Percentiles rank a stretch among this genome's conserved stretches.
Evolutionary conservation across 805 yeast genomes (phyloP).

Genomic region (Komagataella kurtzmanii): DNA sequence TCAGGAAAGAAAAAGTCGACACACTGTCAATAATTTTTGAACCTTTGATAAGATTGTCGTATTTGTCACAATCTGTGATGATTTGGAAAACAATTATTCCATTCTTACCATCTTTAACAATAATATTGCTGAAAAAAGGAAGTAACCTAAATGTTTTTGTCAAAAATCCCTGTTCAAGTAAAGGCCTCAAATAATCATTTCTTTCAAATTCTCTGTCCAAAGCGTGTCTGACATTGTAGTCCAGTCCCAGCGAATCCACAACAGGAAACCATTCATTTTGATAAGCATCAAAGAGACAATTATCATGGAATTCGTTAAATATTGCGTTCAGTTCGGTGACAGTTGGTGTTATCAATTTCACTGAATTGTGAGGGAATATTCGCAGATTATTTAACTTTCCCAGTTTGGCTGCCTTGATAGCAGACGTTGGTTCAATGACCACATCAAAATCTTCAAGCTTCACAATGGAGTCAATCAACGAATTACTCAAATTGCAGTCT

Average conservation of each 20-base stretch:
- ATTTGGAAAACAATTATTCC: slow-evolving; percentile 43
- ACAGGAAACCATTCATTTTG: slow-evolving; percentile 65
- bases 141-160: slow-evolving; percentile 62
- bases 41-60: not conserved
- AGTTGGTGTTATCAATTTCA: slow-evolving; percentile 57
- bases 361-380: slow-evolving; percentile 33
- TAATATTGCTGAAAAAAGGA: slow-evolving; percentile 56
- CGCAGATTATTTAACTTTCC: slow-evolving; percentile 20
- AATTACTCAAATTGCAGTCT: slow-evolving; percentile 54
- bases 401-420: slow-evolving; percentile 41
- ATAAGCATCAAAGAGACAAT: slow-evolving; percentile 25
- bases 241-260: slow-evolving; percentile 44
- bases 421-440: slow-evolving; percentile 70
- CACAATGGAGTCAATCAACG: slow-evolving; percentile 24
- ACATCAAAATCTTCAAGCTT: slow-evolving; percentile 14
- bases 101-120: slow-evolving; percentile 53
- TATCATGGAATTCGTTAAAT: slow-evolving; percentile 29
- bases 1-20: slow-evolving; percentile 9
- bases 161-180: slow-evolving; percentile 29
- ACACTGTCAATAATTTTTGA: slow-evolving; percentile 2
- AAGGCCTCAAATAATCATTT: slow-evolving; percentile 11
- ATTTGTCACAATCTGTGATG: slow-evolving; percentile 10
- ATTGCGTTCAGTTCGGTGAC: slow-evolving; percentile 43
- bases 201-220: slow-evolving; percentile 16
- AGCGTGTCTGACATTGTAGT: slow-evolving; percentile 29